Percentiles rank a stretch among this genome's conserved stretches.
Conservation (phyloP, 2,329 filamentous ascomycete species). For the Fusarium oxysporum region DNA sequence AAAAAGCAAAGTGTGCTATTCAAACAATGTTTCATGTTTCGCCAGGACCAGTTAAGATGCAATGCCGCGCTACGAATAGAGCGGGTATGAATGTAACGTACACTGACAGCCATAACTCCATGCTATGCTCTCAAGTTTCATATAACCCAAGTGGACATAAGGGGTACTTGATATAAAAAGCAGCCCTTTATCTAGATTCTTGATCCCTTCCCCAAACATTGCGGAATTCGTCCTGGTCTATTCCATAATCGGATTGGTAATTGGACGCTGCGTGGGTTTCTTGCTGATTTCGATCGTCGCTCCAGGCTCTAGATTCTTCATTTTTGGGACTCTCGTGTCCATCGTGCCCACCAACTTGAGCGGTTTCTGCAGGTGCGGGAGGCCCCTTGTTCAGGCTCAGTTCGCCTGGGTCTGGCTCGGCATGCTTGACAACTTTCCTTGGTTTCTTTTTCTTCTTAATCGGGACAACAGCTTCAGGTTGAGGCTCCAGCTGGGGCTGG, state of each 20-base stretch:
- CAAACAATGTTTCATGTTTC: neutral
- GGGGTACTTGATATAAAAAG: constrained; percentile 36
- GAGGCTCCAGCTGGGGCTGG: constrained; percentile 36
- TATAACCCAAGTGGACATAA: constrained; percentile 11
- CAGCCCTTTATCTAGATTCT: constrained; percentile 35
- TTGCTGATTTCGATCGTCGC: constrained; percentile 12
- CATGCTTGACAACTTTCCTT: constrained; percentile 51
- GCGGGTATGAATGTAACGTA: constrained; percentile 37
- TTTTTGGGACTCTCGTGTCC: constrained; percentile 35
- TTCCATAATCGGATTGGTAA: constrained; percentile 48
- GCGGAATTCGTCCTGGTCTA: constrained; percentile 56
- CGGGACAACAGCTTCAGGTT: constrained; percentile 47
- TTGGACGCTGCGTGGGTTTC: constrained; percentile 28
- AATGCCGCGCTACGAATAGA: constrained; percentile 6
- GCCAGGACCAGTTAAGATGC: neutral
- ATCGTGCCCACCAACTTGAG: constrained; percentile 28
- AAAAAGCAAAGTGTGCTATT: neutral
- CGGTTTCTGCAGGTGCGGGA: constrained; percentile 27
- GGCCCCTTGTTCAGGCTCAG: constrained; percentile 44
- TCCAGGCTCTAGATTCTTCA: constrained; percentile 34
- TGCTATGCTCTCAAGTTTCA: constrained; percentile 38
- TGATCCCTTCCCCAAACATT: constrained; percentile 58
- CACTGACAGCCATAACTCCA: constrained; percentile 45
- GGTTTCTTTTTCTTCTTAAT: constrained; percentile 56
- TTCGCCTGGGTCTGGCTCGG: constrained; percentile 47